Percentiles rank a stretch among this genome's conserved stretches.
Conservation (phyloP, 2,329 filamentous ascomycete genomes). For the Diplodia scrobiculata region DNA sequence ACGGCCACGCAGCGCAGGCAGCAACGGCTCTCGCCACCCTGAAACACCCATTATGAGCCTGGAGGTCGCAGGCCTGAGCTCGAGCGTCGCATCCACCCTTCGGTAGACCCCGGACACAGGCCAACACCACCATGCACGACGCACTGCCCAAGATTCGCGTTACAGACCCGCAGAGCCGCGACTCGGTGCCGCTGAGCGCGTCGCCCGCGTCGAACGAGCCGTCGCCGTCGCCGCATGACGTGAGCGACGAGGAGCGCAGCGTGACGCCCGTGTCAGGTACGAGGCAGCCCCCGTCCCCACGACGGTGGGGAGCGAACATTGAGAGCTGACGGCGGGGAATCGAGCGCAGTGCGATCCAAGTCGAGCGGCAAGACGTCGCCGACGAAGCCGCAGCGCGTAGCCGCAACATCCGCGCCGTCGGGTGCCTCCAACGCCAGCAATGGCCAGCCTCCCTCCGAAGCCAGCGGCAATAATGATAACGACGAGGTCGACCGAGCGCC, state of each 20-base stretch:
- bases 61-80: slow-evolving; percentile 5
- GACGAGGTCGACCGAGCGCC: slow-evolving; percentile 41
- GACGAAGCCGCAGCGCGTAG: slow-evolving; percentile 2
- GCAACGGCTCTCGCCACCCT: slow-evolving; percentile 21
- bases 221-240: slow-evolving; percentile 5
- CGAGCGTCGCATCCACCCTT: slow-evolving; percentile 16
- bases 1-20: slow-evolving; percentile 1
- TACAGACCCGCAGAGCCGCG: slow-evolving; percentile 47
- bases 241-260: slow-evolving; percentile 18
- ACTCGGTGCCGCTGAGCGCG: slow-evolving; percentile 36
- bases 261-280: slow-evolving; percentile 22
- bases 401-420: slow-evolving; percentile 5
- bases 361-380: slow-evolving; percentile 27
- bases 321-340: slow-evolving; percentile 2
- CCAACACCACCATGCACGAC: slow-evolving; percentile 41
- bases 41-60: slow-evolving; percentile 28
- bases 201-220: slow-evolving; percentile 31
- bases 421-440: background rate
- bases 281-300: background rate
- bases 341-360: slow-evolving; percentile 16
- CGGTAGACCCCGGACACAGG: slow-evolving; percentile 10
- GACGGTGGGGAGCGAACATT: background rate
- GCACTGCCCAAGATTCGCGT: slow-evolving; percentile 49
- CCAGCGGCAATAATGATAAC: background rate
- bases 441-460: slow-evolving; percentile 35